A percentile compares a stretch with the other conserved stretches of the same genome.
phyloP scores from a whole-genome alignment of 1,284 basidiomycete species.

The Apiotrichum veenhuisii region DNA sequence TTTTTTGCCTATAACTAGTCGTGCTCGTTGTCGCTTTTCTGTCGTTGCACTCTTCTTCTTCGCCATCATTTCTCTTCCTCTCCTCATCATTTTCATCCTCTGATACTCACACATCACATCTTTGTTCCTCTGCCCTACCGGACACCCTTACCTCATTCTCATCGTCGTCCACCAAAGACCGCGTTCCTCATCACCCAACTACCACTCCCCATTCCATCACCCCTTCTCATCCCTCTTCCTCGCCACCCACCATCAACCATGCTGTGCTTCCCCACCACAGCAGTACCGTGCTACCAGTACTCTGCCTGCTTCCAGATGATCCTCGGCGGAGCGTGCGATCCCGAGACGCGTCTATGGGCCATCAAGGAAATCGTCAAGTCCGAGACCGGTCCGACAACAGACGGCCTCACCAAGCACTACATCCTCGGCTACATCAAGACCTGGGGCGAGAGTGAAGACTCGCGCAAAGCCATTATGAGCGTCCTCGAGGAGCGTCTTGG shows the following conservation, averaged over 20 bases:
- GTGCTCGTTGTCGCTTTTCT: too few relatives aligned
- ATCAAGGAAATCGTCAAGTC: constrained; percentile 2
- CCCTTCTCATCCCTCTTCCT: too few relatives aligned
- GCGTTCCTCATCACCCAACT: background rate
- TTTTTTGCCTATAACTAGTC: too few relatives aligned
- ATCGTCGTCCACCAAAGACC: background rate
- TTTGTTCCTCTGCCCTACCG: background rate
- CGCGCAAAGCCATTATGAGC: constrained; percentile 35
- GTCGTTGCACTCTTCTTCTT: too few relatives aligned
- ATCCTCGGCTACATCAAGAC: constrained; percentile 2
- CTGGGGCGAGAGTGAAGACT: constrained; percentile 16
- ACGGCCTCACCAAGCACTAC: background rate
- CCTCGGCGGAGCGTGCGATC: background rate
- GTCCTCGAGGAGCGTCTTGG: constrained; percentile 37
- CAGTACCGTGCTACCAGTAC: background rate
- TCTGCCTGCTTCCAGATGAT: constrained; percentile 17
- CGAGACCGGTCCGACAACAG: background rate
- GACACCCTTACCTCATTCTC: background rate
- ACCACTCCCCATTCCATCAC: too few relatives aligned
- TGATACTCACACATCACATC: background rate
- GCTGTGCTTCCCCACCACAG: background rate
- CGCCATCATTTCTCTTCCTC: too few relatives aligned
- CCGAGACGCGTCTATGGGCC: background rate
- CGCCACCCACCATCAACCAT: constrained; percentile 5
- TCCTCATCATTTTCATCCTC: too few relatives aligned